Conservation (phyloP, 306 rosid genomes). For the cucumber (Cucumis sativus) region DNA sequence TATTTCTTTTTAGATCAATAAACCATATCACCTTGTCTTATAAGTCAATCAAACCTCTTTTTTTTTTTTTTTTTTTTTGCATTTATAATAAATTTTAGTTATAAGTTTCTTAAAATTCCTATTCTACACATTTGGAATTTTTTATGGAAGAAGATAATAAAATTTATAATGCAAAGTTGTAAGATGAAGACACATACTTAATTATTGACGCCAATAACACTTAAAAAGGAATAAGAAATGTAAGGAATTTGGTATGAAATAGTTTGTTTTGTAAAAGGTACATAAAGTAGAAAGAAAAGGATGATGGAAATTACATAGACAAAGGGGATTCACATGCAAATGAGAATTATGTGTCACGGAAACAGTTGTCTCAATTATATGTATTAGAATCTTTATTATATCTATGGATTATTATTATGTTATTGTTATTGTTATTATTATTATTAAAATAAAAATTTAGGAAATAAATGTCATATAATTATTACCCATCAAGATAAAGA, state of each 20-base stretch:
- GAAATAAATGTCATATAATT: constrained; percentile 1
- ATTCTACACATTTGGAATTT: background rate
- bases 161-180: background rate
- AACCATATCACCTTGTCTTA: background rate
- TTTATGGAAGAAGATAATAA: background rate
- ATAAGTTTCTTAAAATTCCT: background rate
- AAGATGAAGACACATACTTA: background rate
- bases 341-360: background rate
- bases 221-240: background rate
- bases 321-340: background rate
- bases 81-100: background rate
- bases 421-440: background rate
- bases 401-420: background rate
- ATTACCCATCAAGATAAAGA: constrained; percentile 2
- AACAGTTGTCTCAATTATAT: constrained; percentile 4
- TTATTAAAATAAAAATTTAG: no score
- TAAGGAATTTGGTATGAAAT: background rate
- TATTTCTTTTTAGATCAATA: background rate
- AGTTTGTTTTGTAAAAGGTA: background rate
- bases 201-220: background rate
- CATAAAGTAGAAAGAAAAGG: background rate
- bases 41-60: background rate
- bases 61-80: background rate
- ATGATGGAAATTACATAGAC: background rate
- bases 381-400: background rate